These are phyloP conservation scores for Chrysochromulina parva DNA, from an alignment of 78 protist genomes.

Conservation along the genomic window DNA sequence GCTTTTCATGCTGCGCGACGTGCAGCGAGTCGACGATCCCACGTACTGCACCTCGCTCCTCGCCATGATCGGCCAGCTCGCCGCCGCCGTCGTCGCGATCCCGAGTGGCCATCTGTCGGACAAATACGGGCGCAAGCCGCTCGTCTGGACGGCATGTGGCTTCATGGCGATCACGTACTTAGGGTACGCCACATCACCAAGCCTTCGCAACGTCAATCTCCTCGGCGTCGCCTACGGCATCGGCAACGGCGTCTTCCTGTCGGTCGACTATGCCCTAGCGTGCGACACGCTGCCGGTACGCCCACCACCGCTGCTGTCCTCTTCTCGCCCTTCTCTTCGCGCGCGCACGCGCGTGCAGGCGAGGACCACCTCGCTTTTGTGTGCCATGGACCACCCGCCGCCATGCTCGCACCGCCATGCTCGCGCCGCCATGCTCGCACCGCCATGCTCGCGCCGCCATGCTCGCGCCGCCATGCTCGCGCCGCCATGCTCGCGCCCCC, in stretches of 20 bases:
- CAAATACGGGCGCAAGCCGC: constrained; percentile 23
- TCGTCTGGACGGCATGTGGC: constrained; percentile 29
- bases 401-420: too few species aligned
- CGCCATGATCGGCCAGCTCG: constrained; percentile 36
- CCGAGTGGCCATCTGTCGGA: constrained; percentile 41
- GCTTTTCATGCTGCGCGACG: constrained; percentile 44
- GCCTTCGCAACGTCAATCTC: not conserved
- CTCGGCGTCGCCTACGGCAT: not conserved
- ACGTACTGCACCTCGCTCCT: not conserved
- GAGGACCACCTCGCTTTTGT: too few species aligned
- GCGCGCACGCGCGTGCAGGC: too few species aligned
- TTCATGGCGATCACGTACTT: not conserved
- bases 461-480: too few species aligned
- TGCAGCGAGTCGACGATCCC: constrained; percentile 25
- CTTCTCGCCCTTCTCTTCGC: too few species aligned
- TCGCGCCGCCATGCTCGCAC: too few species aligned
- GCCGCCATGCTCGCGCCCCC: too few species aligned
- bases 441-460: too few species aligned
- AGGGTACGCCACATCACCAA: too few species aligned
- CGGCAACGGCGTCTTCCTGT: not conserved
- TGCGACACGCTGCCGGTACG: constrained; percentile 33
- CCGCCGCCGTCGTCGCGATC: constrained; percentile 22
- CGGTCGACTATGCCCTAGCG: constrained; percentile 59
- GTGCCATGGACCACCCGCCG: too few species aligned
- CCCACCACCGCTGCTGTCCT: too few species aligned